A percentile compares a stretch with the other conserved stretches of the same genome.
phyloP scores from a whole-genome alignment of 176 grass and related monocot genomes.

The Poa annua region DNA sequence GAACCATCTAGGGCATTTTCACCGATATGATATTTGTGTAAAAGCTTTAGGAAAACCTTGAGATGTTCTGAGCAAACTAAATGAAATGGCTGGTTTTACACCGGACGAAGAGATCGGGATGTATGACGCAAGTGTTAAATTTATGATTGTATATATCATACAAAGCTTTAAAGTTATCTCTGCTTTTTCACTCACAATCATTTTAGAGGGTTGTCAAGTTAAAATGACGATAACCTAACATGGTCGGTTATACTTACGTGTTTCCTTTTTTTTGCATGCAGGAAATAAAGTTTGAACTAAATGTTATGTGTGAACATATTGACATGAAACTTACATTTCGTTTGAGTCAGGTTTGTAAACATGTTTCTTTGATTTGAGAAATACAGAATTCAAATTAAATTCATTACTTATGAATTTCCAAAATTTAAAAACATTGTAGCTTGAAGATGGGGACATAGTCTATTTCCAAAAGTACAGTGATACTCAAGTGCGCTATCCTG shows the following conservation, averaged over 20 bases:
- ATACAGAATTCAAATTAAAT: conserved; percentile 16
- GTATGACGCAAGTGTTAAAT: conserved; percentile 67
- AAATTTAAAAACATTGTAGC: conserved; percentile 48
- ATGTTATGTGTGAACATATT: conserved; percentile 79
- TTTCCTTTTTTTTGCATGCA: conserved; percentile 44
- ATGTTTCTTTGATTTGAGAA: conserved; percentile 22
- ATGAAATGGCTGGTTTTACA: conserved; percentile 82
- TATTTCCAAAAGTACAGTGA: conserved; percentile 74
- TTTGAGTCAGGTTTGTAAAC: conserved; percentile 66
- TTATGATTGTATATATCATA: conserved; percentile 32
- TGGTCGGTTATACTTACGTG: conserved; percentile 18
- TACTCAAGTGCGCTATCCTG: conserved; percentile 68
- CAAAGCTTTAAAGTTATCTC: conserved; percentile 10
- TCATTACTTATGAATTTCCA: conserved; percentile 15
- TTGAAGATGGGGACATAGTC: conserved; percentile 94
- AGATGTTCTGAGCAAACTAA: conserved; percentile 79
- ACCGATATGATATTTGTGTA: not conserved
- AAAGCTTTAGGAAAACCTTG: conserved; percentile 78
- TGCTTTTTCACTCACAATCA: not conserved
- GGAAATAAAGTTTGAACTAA: conserved; percentile 93
- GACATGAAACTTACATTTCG: conserved; percentile 76
- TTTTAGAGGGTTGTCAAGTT: conserved; percentile 7
- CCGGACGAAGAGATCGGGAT: conserved; percentile 84
- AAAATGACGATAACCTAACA: conserved; percentile 4
- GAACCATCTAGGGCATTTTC: no score